Percentiles rank a stretch among this genome's conserved stretches.
phyloP scores from a whole-genome alignment of 495 filamentous ascomycete species.

The Daldinia bambusicola region DNA sequence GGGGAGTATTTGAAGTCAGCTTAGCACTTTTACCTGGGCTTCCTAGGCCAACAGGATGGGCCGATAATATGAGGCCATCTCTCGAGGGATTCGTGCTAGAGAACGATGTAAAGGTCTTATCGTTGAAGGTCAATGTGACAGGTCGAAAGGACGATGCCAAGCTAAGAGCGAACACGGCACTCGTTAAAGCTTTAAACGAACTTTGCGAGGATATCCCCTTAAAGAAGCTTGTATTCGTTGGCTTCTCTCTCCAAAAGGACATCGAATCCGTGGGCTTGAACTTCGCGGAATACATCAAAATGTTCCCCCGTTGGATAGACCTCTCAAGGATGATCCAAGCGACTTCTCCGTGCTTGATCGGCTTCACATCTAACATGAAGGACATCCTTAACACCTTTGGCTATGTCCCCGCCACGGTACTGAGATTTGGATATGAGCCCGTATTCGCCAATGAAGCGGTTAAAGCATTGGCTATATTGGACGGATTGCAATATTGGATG shows the following conservation, averaged over 20 bases:
- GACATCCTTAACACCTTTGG: background rate
- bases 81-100: background rate
- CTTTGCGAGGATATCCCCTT: background rate
- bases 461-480: constrained; percentile 3
- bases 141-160: background rate
- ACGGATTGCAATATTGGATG: background rate
- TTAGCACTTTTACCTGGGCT: constrained; percentile 25
- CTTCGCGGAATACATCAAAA: background rate
- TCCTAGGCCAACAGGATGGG: background rate
- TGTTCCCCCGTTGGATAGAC: constrained; percentile 23
- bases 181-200: background rate
- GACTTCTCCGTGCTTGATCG: background rate
- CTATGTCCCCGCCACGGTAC: background rate
- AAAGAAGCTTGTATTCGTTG: constrained; percentile 6
- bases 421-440: background rate
- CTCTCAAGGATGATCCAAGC: constrained; percentile 1
- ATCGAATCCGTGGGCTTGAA: constrained; percentile 8
- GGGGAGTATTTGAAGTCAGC: background rate
- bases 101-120: background rate
- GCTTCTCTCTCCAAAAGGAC: background rate
- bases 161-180: background rate
- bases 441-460: constrained; percentile 7
- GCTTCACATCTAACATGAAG: background rate
- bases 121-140: constrained; percentile 4
- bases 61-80: background rate